Evolutionary conservation across 2,329 filamentous ascomycete genomes (phyloP).

Genomic region (Arachnomyces sp.): DNA sequence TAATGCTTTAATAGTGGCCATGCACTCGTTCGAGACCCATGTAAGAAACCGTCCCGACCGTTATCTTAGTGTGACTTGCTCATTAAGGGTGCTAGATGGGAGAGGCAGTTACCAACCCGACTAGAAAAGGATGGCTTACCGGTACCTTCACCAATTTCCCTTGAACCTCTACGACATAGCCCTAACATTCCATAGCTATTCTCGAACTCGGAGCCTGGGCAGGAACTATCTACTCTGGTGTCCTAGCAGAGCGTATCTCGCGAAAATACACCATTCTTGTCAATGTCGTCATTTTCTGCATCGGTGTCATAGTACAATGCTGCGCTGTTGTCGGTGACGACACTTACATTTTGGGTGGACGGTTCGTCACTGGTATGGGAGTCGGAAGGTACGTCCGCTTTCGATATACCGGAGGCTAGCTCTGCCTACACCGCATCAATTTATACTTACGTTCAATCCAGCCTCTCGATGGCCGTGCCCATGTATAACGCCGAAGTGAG

Average conservation of each 20-base stretch:
- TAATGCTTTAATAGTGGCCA: slow-evolving; percentile 10
- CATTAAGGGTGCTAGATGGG: slow-evolving; percentile 15
- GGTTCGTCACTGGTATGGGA: slow-evolving; percentile 54
- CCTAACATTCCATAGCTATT: slow-evolving; percentile 43
- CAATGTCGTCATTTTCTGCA: slow-evolving; percentile 58
- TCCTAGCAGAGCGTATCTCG: slow-evolving; percentile 61
- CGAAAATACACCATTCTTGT: slow-evolving; percentile 64
- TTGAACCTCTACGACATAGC: no score
- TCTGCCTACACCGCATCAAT: slow-evolving; percentile 8
- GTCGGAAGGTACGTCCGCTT: slow-evolving; percentile 42
- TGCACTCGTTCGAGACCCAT: slow-evolving; percentile 9
- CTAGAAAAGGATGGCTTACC: slow-evolving; percentile 22
- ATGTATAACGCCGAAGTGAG: slow-evolving; percentile 47
- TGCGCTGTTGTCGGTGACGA: slow-evolving; percentile 48
- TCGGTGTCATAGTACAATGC: slow-evolving; percentile 63
- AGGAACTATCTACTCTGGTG: slow-evolving; percentile 63
- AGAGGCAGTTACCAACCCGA: slow-evolving; percentile 14
- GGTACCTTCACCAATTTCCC: slow-evolving; percentile 1
- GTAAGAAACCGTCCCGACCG: not conserved
- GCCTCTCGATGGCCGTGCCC: slow-evolving; percentile 33
- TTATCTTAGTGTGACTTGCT: not conserved
- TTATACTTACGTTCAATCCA: not conserved
- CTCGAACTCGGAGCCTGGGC: slow-evolving; percentile 71
- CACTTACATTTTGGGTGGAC: slow-evolving; percentile 58
- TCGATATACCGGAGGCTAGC: not conserved